phyloP scores from a whole-genome alignment of 129 eudicot genomes.

The Artemisia tridentata region DNA sequence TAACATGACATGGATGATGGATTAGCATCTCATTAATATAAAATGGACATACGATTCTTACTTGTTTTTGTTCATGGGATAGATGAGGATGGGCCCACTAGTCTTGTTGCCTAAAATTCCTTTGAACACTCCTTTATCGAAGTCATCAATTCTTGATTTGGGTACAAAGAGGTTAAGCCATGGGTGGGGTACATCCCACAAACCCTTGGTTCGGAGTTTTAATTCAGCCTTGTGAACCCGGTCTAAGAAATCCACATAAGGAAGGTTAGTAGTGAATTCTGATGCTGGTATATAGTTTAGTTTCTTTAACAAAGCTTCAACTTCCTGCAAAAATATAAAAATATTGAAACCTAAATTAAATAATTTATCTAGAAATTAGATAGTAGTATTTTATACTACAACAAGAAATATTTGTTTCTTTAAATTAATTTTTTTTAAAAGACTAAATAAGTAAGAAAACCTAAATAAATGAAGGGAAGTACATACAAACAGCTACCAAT shows the following conservation, averaged over 20 bases:
- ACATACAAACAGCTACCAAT: constrained; percentile 37
- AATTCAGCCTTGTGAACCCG: constrained; percentile 95
- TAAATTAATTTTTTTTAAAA: neutral
- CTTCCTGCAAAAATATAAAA: constrained; percentile 43
- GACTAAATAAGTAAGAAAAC: constrained; percentile 2
- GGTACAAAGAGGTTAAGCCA: constrained; percentile 92
- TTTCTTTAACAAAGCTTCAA: constrained; percentile 54
- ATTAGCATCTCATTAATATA: constrained; percentile 29
- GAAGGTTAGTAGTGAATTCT: constrained; percentile 69
- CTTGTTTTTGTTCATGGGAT: constrained; percentile 96
- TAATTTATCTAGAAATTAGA: neutral
- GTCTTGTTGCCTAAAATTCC: constrained; percentile 88
- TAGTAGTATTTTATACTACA: neutral
- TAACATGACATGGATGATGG: constrained; percentile 27
- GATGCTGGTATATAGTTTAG: constrained; percentile 66
- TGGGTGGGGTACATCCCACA: constrained; percentile 98
- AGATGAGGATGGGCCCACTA: constrained; percentile 87
- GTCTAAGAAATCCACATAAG: constrained; percentile 81
- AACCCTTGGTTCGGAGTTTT: constrained; percentile 81
- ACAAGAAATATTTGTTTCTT: constrained; percentile 8
- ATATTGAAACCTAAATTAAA: neutral
- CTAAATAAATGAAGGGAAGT: constrained; percentile 27
- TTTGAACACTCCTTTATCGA: too few relatives aligned
- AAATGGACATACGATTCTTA: constrained; percentile 34
- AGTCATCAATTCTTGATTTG: constrained; percentile 75